Evolutionary conservation across 495 filamentous ascomycete species (phyloP).

Genomic region (Stereocaulon alpinum): DNA sequence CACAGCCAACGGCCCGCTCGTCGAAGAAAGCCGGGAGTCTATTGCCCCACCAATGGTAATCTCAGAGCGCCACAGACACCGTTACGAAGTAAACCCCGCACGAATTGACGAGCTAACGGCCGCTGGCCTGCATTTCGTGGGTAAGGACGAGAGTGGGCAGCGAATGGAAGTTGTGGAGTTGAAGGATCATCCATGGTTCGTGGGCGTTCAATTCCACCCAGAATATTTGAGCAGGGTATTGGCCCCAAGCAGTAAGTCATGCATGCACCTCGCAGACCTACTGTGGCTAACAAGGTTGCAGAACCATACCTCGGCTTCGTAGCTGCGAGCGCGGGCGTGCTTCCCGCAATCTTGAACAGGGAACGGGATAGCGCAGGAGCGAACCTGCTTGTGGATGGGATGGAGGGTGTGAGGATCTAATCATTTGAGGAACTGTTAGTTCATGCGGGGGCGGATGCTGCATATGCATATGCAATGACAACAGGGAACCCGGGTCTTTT

Average conservation of each 20-base stretch:
- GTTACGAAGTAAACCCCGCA: conserved; percentile 39
- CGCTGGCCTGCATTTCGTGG: conserved; percentile 38
- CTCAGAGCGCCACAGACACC: conserved; percentile 39
- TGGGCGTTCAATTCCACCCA: conserved; percentile 84
- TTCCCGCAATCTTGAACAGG: conserved; percentile 37
- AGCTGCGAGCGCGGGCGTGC: conserved; percentile 57
- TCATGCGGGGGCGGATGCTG: no score
- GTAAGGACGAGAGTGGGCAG: conserved; percentile 71
- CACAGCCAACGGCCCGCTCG: conserved; percentile 12
- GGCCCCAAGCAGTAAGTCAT: conserved; percentile 41
- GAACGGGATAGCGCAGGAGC: neutral
- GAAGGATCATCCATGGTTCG: conserved; percentile 81
- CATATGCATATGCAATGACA: no score
- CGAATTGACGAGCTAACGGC: conserved; percentile 29
- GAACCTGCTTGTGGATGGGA: neutral
- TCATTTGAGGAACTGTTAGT: neutral
- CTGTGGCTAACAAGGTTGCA: no score
- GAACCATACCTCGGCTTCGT: conserved; percentile 80
- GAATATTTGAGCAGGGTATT: conserved; percentile 70
- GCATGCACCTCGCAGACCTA: no score
- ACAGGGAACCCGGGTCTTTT: no score
- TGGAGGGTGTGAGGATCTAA: neutral
- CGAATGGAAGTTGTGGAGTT: conserved; percentile 91
- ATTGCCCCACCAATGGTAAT: conserved; percentile 27
- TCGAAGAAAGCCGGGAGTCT: neutral